phyloP scores from a whole-genome alignment of 2,329 filamentous ascomycete species.

The Coniochaeta prunicola region DNA sequence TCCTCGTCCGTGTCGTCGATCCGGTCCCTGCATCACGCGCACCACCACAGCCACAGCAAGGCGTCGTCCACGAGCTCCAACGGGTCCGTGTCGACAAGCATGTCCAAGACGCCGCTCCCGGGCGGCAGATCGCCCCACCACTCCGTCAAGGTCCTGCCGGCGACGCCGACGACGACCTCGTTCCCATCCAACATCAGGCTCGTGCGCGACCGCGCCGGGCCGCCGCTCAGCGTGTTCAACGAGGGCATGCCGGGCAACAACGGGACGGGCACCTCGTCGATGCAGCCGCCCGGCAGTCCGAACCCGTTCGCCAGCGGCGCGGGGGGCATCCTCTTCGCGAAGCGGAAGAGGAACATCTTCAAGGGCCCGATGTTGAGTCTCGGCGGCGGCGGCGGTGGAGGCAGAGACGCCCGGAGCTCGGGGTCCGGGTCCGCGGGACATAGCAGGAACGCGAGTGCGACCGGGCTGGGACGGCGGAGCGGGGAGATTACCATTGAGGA shows the following conservation, averaged over 20 bases:
- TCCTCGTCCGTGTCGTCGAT: constrained; percentile 92
- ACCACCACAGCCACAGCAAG: constrained; percentile 84
- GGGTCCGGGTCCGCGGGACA: constrained; percentile 27
- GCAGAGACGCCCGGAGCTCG: constrained; percentile 13
- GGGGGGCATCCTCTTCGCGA: constrained; percentile 62
- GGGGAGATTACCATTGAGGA: constrained; percentile 69
- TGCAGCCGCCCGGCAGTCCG: constrained; percentile 42
- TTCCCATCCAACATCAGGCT: constrained; percentile 86
- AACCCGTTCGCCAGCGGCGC: constrained; percentile 43
- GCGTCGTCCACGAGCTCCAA: constrained; percentile 87
- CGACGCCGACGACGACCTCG: constrained; percentile 65
- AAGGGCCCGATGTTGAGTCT: constrained; percentile 68
- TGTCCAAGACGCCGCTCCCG: constrained; percentile 59
- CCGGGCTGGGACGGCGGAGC: constrained; percentile 57
- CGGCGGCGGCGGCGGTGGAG: constrained; percentile 19
- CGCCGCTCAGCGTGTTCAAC: constrained; percentile 46
- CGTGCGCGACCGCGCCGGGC: constrained; percentile 52
- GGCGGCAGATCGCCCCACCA: constrained; percentile 72
- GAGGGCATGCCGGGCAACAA: constrained; percentile 45
- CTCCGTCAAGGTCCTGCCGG: constrained; percentile 91
- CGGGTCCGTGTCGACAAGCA: constrained; percentile 60
- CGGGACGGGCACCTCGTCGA: constrained; percentile 14
- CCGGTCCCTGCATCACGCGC: constrained; percentile 74
- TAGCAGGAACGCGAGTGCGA: constrained; percentile 56
- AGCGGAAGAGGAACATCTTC: constrained; percentile 73